These are phyloP conservation scores for Stygiomarasmius scandens DNA, from an alignment of 1,284 basidiomycete genomes.

Conservation along the genomic window DNA sequence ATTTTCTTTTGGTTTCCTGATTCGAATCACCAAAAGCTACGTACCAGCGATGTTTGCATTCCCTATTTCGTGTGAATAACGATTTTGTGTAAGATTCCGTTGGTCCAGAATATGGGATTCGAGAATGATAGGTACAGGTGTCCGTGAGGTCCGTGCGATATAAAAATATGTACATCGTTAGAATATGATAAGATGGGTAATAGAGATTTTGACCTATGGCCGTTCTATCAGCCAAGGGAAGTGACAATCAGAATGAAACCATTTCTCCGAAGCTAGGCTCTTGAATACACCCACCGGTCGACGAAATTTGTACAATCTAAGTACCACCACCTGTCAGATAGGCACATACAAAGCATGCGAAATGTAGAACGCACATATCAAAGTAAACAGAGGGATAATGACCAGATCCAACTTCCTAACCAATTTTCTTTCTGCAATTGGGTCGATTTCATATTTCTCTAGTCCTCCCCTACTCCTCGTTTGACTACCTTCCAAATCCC, in stretches of 20 bases:
- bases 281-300: constrained; percentile 31
- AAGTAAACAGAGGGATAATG: constrained; percentile 41
- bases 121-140: no score
- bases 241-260: no score
- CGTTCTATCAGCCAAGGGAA: neutral
- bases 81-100: neutral
- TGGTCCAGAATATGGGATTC: neutral
- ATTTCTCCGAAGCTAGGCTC: no score
- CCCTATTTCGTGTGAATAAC: constrained; percentile 23
- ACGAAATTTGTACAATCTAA: constrained; percentile 45
- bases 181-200: no score
- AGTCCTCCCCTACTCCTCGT: no score
- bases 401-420: constrained; percentile 39
- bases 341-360: neutral
- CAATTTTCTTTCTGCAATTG: constrained; percentile 35
- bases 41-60: constrained; percentile 47
- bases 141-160: no score
- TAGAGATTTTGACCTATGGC: no score
- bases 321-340: neutral
- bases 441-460: constrained; percentile 11
- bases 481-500: no score
- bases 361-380: constrained; percentile 37
- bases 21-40: neutral
- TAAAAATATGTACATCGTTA: no score
- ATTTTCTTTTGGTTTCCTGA: neutral